phyloP scores from a whole-genome alignment of 129 eudicot species.

The Centrapalus pauciflorus region DNA sequence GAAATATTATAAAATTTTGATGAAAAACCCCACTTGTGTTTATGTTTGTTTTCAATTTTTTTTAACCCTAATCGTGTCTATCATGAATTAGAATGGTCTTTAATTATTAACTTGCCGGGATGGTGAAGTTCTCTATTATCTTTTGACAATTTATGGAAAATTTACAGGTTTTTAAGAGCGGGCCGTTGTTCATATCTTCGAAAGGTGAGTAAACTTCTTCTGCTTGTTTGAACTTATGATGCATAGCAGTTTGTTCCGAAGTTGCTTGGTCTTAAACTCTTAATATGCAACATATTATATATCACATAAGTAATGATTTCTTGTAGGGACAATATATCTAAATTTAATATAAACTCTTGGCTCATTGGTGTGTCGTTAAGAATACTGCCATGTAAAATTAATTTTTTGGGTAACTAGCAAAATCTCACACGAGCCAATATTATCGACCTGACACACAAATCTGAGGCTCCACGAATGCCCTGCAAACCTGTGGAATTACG shows the following conservation, averaged over 20 bases:
- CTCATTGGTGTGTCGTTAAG: neutral
- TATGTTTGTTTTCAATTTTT: conserved; percentile 1
- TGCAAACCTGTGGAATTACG: too few species aligned
- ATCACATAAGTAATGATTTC: too few species aligned
- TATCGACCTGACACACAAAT: too few species aligned
- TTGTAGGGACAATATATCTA: neutral
- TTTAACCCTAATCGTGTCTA: conserved; percentile 4
- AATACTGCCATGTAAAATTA: neutral
- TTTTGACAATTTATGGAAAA: conserved; percentile 3
- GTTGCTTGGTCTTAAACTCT: too few species aligned
- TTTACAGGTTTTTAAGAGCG: conserved; percentile 89
- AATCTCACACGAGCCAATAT: too few species aligned
- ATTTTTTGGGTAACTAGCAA: too few species aligned
- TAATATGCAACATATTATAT: neutral
- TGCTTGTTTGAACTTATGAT: neutral
- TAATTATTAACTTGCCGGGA: neutral
- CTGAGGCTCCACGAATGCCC: too few species aligned
- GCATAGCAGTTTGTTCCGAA: neutral
- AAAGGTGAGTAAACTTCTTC: conserved; percentile 55
- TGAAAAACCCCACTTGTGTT: conserved; percentile 9
- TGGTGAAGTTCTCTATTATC: neutral
- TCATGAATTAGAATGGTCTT: neutral
- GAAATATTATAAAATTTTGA: conserved; percentile 14
- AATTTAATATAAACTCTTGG: neutral
- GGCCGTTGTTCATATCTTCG: conserved; percentile 91